phyloP scores from a whole-genome alignment of 2,329 filamentous ascomycete genomes.

The Curvularia sp. region DNA sequence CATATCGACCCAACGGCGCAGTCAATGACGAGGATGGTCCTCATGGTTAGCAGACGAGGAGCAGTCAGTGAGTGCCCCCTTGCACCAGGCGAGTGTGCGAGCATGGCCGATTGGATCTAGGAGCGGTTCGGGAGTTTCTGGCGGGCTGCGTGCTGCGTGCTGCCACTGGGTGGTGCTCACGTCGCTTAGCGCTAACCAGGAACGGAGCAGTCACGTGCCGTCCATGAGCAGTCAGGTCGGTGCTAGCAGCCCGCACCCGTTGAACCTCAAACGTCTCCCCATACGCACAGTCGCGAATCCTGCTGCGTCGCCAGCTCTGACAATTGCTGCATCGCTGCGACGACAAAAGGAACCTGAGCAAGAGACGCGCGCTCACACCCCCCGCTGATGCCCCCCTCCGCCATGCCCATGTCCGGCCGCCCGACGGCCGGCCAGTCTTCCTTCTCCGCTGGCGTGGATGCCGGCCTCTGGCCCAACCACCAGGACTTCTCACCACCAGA shows the following conservation, averaged over 20 bases:
- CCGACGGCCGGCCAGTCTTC: conserved; percentile 33
- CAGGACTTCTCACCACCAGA: conserved; percentile 35
- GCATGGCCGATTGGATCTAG: conserved; percentile 14
- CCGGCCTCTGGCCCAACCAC: conserved; percentile 43
- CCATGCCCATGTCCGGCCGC: conserved; percentile 41
- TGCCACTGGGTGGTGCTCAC: too few relatives aligned
- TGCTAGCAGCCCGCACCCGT: conserved; percentile 26
- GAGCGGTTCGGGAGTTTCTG: conserved; percentile 9
- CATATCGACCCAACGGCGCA: conserved; percentile 1
- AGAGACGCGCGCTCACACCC: conserved; percentile 7
- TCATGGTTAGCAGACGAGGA: not conserved
- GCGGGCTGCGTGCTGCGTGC: too few relatives aligned
- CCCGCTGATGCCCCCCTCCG: conserved; percentile 26
- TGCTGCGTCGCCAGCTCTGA: conserved; percentile 20
- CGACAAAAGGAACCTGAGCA: not conserved
- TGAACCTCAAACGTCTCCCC: conserved; percentile 34
- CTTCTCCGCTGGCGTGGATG: conserved; percentile 43
- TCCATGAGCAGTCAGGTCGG: conserved; percentile 1
- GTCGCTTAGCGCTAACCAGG: conserved; percentile 6
- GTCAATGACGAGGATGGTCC: not conserved
- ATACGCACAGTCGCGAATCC: conserved; percentile 30
- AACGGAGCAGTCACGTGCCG: conserved; percentile 13
- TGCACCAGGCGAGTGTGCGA: too few relatives aligned
- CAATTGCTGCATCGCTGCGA: conserved; percentile 11
- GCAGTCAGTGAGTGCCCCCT: not conserved